These are phyloP conservation scores for Hagleromyces aurorensis DNA, from an alignment of 805 yeast species.

Conservation along the genomic window DNA sequence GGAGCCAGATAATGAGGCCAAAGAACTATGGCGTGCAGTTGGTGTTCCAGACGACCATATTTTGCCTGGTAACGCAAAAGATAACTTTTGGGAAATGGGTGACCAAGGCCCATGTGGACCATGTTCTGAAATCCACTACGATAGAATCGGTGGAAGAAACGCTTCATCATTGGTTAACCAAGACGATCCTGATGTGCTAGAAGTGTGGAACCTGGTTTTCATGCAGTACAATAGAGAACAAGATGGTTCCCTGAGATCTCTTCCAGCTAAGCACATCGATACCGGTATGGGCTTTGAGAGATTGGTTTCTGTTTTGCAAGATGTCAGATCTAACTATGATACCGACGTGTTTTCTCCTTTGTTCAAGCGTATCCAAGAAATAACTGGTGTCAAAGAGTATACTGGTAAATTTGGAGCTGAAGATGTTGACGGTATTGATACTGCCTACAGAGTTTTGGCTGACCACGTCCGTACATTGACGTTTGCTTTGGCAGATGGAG, in stretches of 20 bases:
- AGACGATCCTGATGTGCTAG: slow-evolving; percentile 97
- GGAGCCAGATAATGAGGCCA: slow-evolving; percentile 91
- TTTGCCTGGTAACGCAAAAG: slow-evolving; percentile 81
- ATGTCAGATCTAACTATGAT: slow-evolving; percentile 88
- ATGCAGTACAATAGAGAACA: slow-evolving; percentile 95
- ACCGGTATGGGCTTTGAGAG: slow-evolving; percentile 99
- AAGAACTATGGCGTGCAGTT: slow-evolving; percentile 71
- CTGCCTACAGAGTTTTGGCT: slow-evolving; percentile 96
- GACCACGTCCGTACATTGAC: slow-evolving; percentile 97
- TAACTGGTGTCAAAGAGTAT: slow-evolving; percentile 88
- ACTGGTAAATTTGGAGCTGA: slow-evolving; percentile 89
- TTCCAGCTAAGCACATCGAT: slow-evolving; percentile 94
- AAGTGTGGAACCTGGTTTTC: slow-evolving; percentile 96
- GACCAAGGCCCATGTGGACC: slow-evolving; percentile 99
- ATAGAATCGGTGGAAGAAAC: slow-evolving; percentile 96
- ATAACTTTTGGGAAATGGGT: slow-evolving; percentile 99
- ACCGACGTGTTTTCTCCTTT: slow-evolving; percentile 94
- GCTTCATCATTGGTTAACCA: slow-evolving; percentile 83
- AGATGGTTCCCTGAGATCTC: slow-evolving; percentile 65
- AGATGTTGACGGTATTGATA: slow-evolving; percentile 90
- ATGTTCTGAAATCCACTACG: slow-evolving; percentile 95
- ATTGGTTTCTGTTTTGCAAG: slow-evolving; percentile 87
- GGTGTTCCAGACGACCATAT: slow-evolving; percentile 93
- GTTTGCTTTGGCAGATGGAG: slow-evolving; percentile 96
- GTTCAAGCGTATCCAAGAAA: slow-evolving; percentile 78